Conservation (phyloP, 2,329 filamentous ascomycete species). For the Fusarium sp. region DNA sequence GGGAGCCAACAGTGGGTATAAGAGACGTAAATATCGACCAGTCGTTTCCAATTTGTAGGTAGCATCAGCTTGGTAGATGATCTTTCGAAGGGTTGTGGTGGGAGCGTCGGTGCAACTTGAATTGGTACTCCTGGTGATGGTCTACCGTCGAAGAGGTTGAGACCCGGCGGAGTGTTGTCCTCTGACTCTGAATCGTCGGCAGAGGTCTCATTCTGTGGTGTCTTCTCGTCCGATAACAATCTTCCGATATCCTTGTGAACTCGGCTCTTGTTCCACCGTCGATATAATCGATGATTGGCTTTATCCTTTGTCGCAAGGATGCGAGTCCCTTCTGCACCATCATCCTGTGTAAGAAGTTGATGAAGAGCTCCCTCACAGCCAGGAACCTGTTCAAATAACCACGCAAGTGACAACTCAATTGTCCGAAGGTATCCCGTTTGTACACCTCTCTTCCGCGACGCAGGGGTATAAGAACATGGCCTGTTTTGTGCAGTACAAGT, state of each 20-base stretch:
- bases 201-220: constrained; percentile 50
- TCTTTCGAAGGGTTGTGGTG: background rate
- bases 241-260: constrained; percentile 73
- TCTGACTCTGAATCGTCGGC: constrained; percentile 51
- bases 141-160: constrained; percentile 35
- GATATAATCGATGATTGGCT: constrained; percentile 68
- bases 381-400: constrained; percentile 72
- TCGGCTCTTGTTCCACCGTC: constrained; percentile 71
- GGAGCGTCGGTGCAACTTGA: constrained; percentile 22
- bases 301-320: constrained; percentile 65
- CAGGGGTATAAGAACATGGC: constrained; percentile 77
- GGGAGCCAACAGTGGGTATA: constrained; percentile 84
- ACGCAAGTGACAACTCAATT: constrained; percentile 75
- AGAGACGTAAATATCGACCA: constrained; percentile 79
- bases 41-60: constrained; percentile 66
- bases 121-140: constrained; percentile 36
- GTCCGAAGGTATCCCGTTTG: constrained; percentile 84
- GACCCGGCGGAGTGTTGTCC: constrained; percentile 43
- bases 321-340: constrained; percentile 54
- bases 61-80: constrained; percentile 52
- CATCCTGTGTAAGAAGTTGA: constrained; percentile 61
- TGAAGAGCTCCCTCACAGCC: constrained; percentile 70
- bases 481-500: constrained; percentile 74
- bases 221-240: constrained; percentile 63
- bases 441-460: constrained; percentile 80